Evolutionary conservation across 768 basidiomycete species (phyloP).

Genomic region (Phanerochaete sordida): DNA sequence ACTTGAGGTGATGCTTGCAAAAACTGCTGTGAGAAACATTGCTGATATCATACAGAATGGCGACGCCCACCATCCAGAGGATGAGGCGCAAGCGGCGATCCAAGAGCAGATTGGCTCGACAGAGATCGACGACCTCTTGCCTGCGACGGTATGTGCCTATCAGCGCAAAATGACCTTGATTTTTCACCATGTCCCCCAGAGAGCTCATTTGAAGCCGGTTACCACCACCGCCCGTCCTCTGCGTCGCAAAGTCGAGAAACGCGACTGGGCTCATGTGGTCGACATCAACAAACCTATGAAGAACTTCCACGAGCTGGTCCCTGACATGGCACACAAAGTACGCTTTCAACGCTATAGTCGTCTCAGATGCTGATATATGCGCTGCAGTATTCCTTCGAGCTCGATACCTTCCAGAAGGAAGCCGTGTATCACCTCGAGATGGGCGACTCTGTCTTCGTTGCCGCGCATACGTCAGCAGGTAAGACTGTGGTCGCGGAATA

Average conservation of each 20-base stretch:
- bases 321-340: slow-evolving; percentile 94
- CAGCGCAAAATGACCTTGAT: neutral
- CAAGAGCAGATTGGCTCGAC: slow-evolving; percentile 20
- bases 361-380: slow-evolving; percentile 1
- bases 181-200: slow-evolving; percentile 31
- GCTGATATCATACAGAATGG: slow-evolving; percentile 9
- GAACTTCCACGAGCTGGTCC: slow-evolving; percentile 91
- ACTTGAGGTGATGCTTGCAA: neutral
- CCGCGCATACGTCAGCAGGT: slow-evolving; percentile 98
- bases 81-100: neutral
- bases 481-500: slow-evolving; percentile 99
- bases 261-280: slow-evolving; percentile 97
- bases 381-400: slow-evolving; percentile 91
- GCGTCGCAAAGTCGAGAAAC: slow-evolving; percentile 61
- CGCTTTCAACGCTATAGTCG: neutral
- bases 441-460: slow-evolving; percentile 99
- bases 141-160: slow-evolving; percentile 26
- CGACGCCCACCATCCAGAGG: slow-evolving; percentile 14
- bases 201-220: slow-evolving; percentile 54
- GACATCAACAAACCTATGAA: slow-evolving; percentile 86
- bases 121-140: slow-evolving; percentile 78
- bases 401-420: slow-evolving; percentile 98
- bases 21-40: too few relatives aligned
- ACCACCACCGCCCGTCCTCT: slow-evolving; percentile 37
- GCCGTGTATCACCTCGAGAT: slow-evolving; percentile 96